Base-by-base conservation (phyloP, 169 alveolate genomes). In the Ichthyophthirius multifiliis region DNA sequence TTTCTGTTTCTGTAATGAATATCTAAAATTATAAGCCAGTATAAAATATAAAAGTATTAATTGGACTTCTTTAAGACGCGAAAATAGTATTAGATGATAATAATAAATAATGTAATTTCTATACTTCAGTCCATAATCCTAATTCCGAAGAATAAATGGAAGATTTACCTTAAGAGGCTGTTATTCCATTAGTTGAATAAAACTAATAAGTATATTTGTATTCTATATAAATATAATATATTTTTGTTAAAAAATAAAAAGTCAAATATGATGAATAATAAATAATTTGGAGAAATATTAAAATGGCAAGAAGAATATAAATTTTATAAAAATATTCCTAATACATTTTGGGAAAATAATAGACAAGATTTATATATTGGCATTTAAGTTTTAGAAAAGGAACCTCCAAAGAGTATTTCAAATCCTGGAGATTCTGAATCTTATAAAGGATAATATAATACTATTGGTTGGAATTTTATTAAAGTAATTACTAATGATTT, bases 61-160 rank as follows among this genome's bases (percentile, higher is more conserved):
- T 39, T 0, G 71, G 43, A 15, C 71, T 55, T 15, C 71, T 55
- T 55, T 55, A 55, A 55, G 13, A 55, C 4, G 31, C 23, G 27
- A 18, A 34, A 4, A 23, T 62, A 9, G 80, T 81, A 0, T 67
- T 71, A 27, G 86, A 81, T 81, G 86, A 74, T n/a, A 71, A 47
- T 27, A 55, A 65, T 9, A n/a, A 41, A 2, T 64, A 74, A 5
- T 76, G 76, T 27, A 31, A 46, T 18, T 81, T 81, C 63, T 47
- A 62, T 71, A 81, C 86, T 0, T 73, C 82, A 7, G 48, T 81
- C 5, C 86, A 81, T 18, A 71, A 81, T 71, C 86, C 86, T 2
- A 55, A 27, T 6, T 44, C 44, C 48, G 34, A 13, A 31, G 48
- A 71, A 18, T 27, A 32, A 34, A 67, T 34, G 48, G 55, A 55